Percentiles rank a stretch among this genome's conserved stretches.
These are phyloP conservation scores for Lactarius sanguifluus DNA, from an alignment of 768 basidiomycete genomes.

Conservation along the genomic window DNA sequence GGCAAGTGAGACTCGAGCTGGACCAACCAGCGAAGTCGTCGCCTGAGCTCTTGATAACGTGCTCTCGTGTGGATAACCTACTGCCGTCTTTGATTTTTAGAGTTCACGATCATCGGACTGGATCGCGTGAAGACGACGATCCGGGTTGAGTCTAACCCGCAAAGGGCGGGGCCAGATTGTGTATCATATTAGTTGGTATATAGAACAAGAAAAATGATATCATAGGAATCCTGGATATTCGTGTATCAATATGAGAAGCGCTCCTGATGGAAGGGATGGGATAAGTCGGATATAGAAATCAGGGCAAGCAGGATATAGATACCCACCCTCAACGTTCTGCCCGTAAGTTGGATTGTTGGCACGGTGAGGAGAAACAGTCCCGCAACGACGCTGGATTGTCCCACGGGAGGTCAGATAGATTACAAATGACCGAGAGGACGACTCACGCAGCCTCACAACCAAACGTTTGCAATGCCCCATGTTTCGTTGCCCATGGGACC, in stretches of 20 bases:
- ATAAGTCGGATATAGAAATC: neutral
- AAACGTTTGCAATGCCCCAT: slow-evolving; percentile 61
- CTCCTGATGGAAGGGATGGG: neutral
- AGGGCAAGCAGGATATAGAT: slow-evolving; percentile 12
- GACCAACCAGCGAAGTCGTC: neutral
- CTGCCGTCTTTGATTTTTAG: neutral
- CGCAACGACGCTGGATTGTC: slow-evolving; percentile 43
- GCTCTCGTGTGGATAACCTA: neutral
- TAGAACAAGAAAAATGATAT: neutral
- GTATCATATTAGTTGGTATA: neutral
- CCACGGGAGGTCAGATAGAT: neutral
- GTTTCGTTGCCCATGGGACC: slow-evolving; percentile 59
- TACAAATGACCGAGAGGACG: neutral
- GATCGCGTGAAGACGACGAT: neutral
- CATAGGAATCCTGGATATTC: neutral
- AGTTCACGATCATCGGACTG: neutral
- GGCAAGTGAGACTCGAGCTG: neutral
- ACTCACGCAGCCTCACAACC: slow-evolving; percentile 62
- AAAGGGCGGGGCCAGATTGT: neutral
- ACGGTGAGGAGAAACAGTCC: slow-evolving; percentile 53
- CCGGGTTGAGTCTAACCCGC: neutral
- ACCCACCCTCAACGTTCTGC: slow-evolving; percentile 47
- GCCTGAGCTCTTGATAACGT: neutral
- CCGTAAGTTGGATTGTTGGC: slow-evolving; percentile 52
- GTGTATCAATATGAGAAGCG: slow-evolving; percentile 18